Percentiles rank a stretch among this genome's conserved stretches.
Conservation (phyloP, 2,329 filamentous ascomycete species). For the Colletotrichum liaoningense region DNA sequence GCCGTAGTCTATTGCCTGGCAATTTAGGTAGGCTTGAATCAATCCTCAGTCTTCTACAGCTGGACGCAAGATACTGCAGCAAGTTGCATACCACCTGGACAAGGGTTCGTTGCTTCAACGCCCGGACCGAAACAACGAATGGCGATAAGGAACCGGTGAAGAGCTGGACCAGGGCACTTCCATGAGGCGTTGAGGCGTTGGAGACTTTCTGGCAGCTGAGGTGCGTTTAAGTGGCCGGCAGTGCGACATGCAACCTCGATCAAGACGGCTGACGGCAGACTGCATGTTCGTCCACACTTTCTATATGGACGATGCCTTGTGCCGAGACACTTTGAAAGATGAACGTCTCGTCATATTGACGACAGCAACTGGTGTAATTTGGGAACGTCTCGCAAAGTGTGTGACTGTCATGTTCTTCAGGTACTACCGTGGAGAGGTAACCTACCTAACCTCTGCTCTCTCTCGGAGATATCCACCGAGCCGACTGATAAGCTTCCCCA, state of each 20-base stretch:
- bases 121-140: conserved; percentile 24
- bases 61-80: conserved; percentile 1
- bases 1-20: too few species aligned
- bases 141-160: background rate
- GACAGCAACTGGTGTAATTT: background rate
- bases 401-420: background rate
- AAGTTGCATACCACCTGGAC: conserved; percentile 6
- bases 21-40: too few species aligned
- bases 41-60: background rate
- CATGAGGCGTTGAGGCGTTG: background rate
- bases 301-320: background rate
- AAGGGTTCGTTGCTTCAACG: conserved; percentile 3
- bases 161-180: background rate
- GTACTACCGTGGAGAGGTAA: background rate
- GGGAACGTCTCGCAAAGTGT: background rate
- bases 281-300: conserved; percentile 28
- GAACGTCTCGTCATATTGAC: background rate
- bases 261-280: conserved; percentile 9
- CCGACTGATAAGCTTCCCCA: background rate
- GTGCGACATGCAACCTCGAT: background rate
- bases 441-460: background rate
- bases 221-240: background rate
- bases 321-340: conserved; percentile 6
- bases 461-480: background rate
- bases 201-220: conserved; percentile 2